Evolutionary conservation across 169 alveolate species (phyloP).

Genomic region (Plasmodium inui): DNA sequence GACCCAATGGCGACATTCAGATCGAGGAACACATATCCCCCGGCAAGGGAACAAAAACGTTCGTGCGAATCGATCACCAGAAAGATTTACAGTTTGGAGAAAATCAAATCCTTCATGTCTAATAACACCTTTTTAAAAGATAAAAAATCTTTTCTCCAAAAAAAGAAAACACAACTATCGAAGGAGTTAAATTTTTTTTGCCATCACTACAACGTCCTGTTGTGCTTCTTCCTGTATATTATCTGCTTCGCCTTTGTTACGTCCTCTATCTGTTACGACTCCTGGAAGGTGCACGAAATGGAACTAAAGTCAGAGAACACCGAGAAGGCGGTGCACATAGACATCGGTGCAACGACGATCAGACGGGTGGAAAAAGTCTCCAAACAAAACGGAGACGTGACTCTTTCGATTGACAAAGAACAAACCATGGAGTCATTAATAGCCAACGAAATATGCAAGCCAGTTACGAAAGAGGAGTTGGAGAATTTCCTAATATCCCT

Average conservation of each 20-base stretch:
- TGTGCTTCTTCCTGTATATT: slow-evolving; percentile 52
- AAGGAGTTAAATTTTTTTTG: slow-evolving; percentile 30
- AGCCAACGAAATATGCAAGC: slow-evolving; percentile 2
- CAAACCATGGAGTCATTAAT: slow-evolving; percentile 27
- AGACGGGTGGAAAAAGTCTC: slow-evolving; percentile 36
- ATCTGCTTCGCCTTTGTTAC: slow-evolving; percentile 31
- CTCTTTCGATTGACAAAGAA: slow-evolving; percentile 31
- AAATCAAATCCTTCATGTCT: slow-evolving; percentile 54
- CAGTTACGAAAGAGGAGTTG: not conserved
- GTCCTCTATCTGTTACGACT: slow-evolving; percentile 37
- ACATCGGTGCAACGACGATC: slow-evolving; percentile 59
- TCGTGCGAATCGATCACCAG: not conserved
- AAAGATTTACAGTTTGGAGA: slow-evolving; percentile 39
- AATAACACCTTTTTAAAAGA: slow-evolving; percentile 45
- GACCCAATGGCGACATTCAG: not conserved
- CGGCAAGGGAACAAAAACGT: not conserved
- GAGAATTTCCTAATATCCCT: not conserved
- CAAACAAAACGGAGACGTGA: slow-evolving; percentile 37
- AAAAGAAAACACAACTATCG: slow-evolving; percentile 24
- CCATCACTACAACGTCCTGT: slow-evolving; percentile 26
- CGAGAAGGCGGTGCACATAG: slow-evolving; percentile 12
- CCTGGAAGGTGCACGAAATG: slow-evolving; percentile 67
- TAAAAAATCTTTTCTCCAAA: slow-evolving; percentile 9
- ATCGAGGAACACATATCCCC: not conserved
- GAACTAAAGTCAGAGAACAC: slow-evolving; percentile 9